Base-by-base conservation (phyloP, 257 asterid species). In the Capsicum pubescens region DNA sequence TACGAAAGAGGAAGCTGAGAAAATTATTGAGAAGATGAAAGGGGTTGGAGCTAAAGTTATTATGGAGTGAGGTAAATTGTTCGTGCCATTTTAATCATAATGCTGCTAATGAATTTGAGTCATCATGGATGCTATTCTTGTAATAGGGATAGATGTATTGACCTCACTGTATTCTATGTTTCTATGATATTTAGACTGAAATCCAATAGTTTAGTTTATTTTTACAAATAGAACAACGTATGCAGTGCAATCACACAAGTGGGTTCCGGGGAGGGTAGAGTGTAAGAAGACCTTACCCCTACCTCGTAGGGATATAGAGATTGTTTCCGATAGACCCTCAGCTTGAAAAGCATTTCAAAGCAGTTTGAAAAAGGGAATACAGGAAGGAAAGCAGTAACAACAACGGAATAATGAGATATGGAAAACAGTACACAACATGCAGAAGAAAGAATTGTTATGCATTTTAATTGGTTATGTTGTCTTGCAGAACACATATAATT, bases 1-100 rank as follows among this genome's bases (percentile, higher is more conserved):
- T 61, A 86, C 94, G 1, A 95, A 94, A 88, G 99, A 91, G n/a
- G 99, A 94, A 80, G 99, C 92, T 0, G 98, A 92, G 88, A 94
- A 94, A 90, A 94, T 95, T 83, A 91, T 95, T 7, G 93, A 83
- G 92, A 95, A 95, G 90, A 85, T 95, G 97, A 94, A 93, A 89
- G 97, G 76, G 60, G 87, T 91, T 74, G 99, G 99, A 17, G 99
- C 99, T 0, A 92, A 91, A 85, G 97, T 95, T 77, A 85, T 85
- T 44, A 91, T 94, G 97, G 99, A 94, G 84, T 95, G 95, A 95
- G 93, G 97, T 91, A 88, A 88, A 84, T 81, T 80, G 83, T 80
- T 72, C 59, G 19, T 71, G 56, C 68, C 68, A 26, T 6, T 68
- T 80, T 21, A 48, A 74, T 50, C 11, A 21, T 46, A 74, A 74